Base-by-base conservation (phyloP, 352 stramenopile genomes). In the Pythium rishiriense region DNA sequence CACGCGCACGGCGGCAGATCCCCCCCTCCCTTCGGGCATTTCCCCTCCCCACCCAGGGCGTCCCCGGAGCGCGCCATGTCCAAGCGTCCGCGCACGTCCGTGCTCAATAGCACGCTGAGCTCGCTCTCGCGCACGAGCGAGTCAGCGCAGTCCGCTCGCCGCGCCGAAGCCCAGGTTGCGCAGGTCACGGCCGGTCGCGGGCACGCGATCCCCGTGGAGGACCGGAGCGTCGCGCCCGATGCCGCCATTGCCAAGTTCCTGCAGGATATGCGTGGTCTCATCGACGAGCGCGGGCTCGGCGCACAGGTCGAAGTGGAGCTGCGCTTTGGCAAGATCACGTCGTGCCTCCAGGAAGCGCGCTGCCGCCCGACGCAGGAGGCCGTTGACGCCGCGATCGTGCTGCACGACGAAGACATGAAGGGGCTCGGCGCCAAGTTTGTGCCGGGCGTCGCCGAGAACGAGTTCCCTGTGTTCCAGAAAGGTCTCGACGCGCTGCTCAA, bases 251-350 rank as follows among this genome's bases (percentile, higher is more conserved):
- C 83, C 57, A 73, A 86, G 58, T 95, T 95, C 52, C 73, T 95
- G 42, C 83, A 91, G 65, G 70, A 84, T 41, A 90, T 94, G 81
- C 87, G 83, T 26, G 79, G 70, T 19, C 57, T 69, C 37, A 93
- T 95, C 58, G 87, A 93, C 55, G 82, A 90, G 49, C 86, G 90
- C 56, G 84, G 83, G 9, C 86, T 90, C 58, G 83, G 83, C 37
- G 81, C 85, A 25, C 81, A 86, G 58, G 78, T 95, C 19, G 87
- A 95, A 68, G 81, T 95, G 14, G 87, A 95, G 68, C 75, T 94
- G 64, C 85, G 87, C 12, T 85, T 95, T 53, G 87, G 87, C 28
- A 83, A 78, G 69, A 91, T 95, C 70, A 90, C 82, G 45, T 93
- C 83, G 45, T 83, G 73, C 54, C 66, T 93, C 42, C 81, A 91